These are phyloP conservation scores for Yarrowia deformans DNA, from an alignment of 805 yeast genomes.

Conservation along the genomic window DNA sequence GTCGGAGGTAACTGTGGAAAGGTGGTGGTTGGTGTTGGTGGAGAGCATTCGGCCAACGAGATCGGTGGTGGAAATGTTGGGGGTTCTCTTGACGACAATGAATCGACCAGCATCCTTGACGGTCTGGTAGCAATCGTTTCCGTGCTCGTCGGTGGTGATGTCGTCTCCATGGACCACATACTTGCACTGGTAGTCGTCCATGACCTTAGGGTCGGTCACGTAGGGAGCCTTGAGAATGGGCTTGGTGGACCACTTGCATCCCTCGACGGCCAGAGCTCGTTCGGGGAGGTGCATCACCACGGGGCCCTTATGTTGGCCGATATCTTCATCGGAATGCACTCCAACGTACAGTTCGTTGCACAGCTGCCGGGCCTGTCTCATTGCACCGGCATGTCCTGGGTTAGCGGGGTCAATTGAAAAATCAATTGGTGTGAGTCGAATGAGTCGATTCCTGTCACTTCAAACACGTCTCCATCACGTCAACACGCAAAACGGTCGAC, in stretches of 20 bases:
- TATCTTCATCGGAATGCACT: constrained; percentile 91
- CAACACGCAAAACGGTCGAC: not conserved
- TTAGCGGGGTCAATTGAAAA: not conserved
- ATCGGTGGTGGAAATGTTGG: constrained; percentile 93
- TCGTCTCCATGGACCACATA: constrained; percentile 99
- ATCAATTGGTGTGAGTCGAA: not conserved
- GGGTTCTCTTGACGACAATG: constrained; percentile 90
- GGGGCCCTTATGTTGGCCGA: constrained; percentile 83
- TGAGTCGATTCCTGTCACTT: no score
- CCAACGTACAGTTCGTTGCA: constrained; percentile 84
- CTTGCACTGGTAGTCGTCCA: constrained; percentile 76
- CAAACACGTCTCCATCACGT: constrained; percentile 1
- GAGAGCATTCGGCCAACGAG: constrained; percentile 86
- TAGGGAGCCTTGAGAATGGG: constrained; percentile 86
- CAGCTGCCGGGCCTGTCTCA: constrained; percentile 86
- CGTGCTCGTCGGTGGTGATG: constrained; percentile 94
- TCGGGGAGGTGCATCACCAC: constrained; percentile 89
- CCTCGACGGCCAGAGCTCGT: constrained; percentile 81
- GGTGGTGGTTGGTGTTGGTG: constrained; percentile 66
- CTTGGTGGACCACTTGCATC: constrained; percentile 86
- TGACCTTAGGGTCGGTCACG: constrained; percentile 82
- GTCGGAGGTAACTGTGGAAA: constrained; percentile 46
- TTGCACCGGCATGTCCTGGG: constrained; percentile 87
- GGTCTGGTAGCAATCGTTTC: constrained; percentile 86
- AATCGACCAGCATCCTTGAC: constrained; percentile 88